These are phyloP conservation scores for Paecilomyces variotii DNA, from an alignment of 2,329 filamentous ascomycete genomes.

Conservation along the genomic window DNA sequence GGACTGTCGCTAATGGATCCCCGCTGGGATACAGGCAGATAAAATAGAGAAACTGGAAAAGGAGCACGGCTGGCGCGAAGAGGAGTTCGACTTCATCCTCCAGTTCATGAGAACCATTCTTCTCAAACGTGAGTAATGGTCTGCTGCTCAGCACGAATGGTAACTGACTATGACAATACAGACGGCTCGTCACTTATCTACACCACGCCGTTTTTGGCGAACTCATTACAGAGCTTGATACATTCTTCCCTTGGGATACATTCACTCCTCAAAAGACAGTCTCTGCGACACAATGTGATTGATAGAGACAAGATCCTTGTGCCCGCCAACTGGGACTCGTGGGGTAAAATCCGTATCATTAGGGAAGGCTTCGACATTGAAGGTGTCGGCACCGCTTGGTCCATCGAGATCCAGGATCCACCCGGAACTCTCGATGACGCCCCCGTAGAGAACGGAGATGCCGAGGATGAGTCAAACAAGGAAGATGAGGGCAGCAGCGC, in stretches of 20 bases:
- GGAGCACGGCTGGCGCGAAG: slow-evolving; percentile 87
- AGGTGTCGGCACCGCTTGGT: slow-evolving; percentile 75
- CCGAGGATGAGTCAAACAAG: slow-evolving; percentile 8
- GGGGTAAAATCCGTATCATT: slow-evolving; percentile 91
- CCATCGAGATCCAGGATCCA: slow-evolving; percentile 63
- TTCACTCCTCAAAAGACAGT: slow-evolving; percentile 68
- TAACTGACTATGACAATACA: slow-evolving; percentile 27
- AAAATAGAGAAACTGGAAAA: slow-evolving; percentile 87
- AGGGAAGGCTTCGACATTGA: slow-evolving; percentile 91
- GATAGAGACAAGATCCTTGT: slow-evolving; percentile 92
- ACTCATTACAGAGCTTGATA: slow-evolving; percentile 68
- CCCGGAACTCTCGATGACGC: slow-evolving; percentile 22
- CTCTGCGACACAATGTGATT: slow-evolving; percentile 82
- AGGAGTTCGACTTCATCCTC: slow-evolving; percentile 90
- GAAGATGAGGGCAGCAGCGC: slow-evolving; percentile 46
- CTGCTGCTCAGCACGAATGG: slow-evolving; percentile 4
- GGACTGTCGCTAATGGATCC: slow-evolving; percentile 5
- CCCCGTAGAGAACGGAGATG: slow-evolving; percentile 17
- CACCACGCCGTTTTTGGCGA: slow-evolving; percentile 67
- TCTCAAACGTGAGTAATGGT: slow-evolving; percentile 61
- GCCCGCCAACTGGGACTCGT: slow-evolving; percentile 96
- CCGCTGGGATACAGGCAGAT: slow-evolving; percentile 53
- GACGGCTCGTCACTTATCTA: slow-evolving; percentile 81
- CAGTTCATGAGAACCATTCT: slow-evolving; percentile 87
- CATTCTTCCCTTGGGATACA: slow-evolving; percentile 83